These are phyloP conservation scores for Collybiopsis luxurians DNA, from an alignment of 768 basidiomycete genomes.

Conservation along the genomic window DNA sequence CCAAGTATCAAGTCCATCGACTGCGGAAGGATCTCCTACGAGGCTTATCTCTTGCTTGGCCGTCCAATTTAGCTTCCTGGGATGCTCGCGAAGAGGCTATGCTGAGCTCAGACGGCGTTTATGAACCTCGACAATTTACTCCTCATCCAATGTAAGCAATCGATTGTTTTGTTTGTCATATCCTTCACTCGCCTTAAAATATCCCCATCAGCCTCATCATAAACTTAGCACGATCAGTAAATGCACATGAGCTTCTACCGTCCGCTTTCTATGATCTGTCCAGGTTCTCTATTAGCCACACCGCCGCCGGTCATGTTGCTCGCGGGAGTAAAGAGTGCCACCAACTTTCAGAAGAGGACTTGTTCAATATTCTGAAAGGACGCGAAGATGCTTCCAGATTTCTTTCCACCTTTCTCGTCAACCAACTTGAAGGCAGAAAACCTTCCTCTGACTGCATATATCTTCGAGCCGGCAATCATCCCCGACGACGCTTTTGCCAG, in stretches of 20 bases:
- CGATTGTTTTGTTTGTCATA: background rate
- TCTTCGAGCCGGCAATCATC: slow-evolving; percentile 42
- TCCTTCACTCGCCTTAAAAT: slow-evolving; percentile 11
- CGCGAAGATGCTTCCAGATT: slow-evolving; percentile 72
- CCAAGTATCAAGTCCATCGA: slow-evolving; percentile 59
- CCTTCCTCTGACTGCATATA: slow-evolving; percentile 48
- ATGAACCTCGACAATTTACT: slow-evolving; percentile 50
- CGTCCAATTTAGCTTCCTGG: slow-evolving; percentile 61
- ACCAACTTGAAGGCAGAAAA: slow-evolving; percentile 65
- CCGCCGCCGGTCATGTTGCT: slow-evolving; percentile 48
- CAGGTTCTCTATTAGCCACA: slow-evolving; percentile 61
- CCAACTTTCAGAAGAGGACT: slow-evolving; percentile 48
- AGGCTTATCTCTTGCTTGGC: slow-evolving; percentile 54
- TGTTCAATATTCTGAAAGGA: slow-evolving; percentile 60
- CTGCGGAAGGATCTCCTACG: slow-evolving; percentile 58
- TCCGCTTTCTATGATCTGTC: slow-evolving; percentile 82
- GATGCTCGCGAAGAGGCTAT: slow-evolving; percentile 62
- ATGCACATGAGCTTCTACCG: slow-evolving; percentile 58
- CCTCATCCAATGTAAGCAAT: slow-evolving; percentile 68
- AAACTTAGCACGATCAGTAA: slow-evolving; percentile 57
- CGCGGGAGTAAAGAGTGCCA: slow-evolving; percentile 31
- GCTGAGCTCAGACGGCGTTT: slow-evolving; percentile 46
- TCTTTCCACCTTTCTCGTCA: slow-evolving; percentile 75
- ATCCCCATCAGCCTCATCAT: slow-evolving; percentile 51
- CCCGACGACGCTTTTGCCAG: slow-evolving; percentile 56